Evolutionary conservation across 768 basidiomycete genomes (phyloP).

Genomic region (Trametes cubensis): DNA sequence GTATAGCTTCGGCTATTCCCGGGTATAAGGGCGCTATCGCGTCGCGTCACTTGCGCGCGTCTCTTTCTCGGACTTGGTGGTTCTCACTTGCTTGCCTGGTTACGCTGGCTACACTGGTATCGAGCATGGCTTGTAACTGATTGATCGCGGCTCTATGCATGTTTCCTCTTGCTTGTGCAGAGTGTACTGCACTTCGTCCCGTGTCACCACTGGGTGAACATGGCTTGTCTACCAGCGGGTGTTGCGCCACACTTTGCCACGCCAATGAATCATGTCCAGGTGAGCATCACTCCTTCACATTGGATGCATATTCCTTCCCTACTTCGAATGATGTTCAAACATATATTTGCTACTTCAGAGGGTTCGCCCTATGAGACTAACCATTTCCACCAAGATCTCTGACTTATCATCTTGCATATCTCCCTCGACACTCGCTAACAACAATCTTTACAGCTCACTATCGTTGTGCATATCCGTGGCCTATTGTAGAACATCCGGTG

Average conservation of each 20-base stretch:
- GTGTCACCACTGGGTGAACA: no score
- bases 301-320: neutral
- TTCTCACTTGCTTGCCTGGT: neutral
- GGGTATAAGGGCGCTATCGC: conserved; percentile 18
- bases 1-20: conserved; percentile 48
- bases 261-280: neutral
- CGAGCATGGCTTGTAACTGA: neutral
- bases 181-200: no score
- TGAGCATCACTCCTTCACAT: neutral
- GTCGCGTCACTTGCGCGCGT: conserved; percentile 93
- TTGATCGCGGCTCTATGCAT: neutral
- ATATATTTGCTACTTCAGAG: conserved; percentile 94
- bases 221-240: no score
- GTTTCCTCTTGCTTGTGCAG: no score
- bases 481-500: no score
- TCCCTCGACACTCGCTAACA: conserved; percentile 14
- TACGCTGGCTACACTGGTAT: neutral
- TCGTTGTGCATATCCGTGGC: neutral
- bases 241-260: no score
- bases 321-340: conserved; percentile 38
- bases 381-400: conserved; percentile 82
- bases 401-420: conserved; percentile 39
- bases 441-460: neutral
- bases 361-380: conserved; percentile 72
- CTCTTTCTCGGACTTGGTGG: conserved; percentile 56